Base-by-base conservation (phyloP, 441 rosid species). In the Pelargonium citronellum region DNA sequence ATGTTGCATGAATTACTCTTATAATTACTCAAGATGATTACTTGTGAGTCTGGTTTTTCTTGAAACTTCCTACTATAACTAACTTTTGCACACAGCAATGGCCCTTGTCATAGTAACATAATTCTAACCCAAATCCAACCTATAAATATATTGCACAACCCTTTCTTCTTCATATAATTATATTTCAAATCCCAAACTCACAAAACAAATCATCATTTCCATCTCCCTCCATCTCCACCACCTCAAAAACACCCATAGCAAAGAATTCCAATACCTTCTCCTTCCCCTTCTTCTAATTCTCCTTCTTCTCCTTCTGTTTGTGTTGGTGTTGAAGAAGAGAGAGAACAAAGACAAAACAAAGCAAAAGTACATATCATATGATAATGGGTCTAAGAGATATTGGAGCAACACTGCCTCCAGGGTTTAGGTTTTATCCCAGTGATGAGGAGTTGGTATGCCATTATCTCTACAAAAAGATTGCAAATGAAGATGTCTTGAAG, bases 391-490 rank as follows among this genome's bases (percentile, higher is more conserved):
- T 95, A 70, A 87, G 94, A 78, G 97, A 95, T 81, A 88, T 95
- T 74, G 99, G 99, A 76, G 96, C 94, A 1, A 89, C 84, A 58
- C 82, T 95, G 77, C 99, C 99, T n/a, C 97, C 99, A 0, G 99
- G 99, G 70, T 95, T 95, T 73, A 86, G 91, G 79, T 95, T 95
- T 72, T 88, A 87, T 74, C 99, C 99, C 12, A 95, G 95, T 68
- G 99, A 95, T 72, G 96, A 95, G 61, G 99, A 95, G 82, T 80
- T 95, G 74, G 96, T 95, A 11, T 91, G 96, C 76, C 96, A 95
- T 80, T 95, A 95, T 77, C 95, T 95, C 58, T 84, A 81, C 84
- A 91, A 89, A 53, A 95, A 91, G 86, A 79, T 91, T 74, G 68
- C 86, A 7, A 86, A 90, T 77, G 86, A 86, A 16, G 75, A 85